Base-by-base conservation (phyloP, 371 early-diverging fungal genomes). In the Paraphysoderma sedebokerense region DNA sequence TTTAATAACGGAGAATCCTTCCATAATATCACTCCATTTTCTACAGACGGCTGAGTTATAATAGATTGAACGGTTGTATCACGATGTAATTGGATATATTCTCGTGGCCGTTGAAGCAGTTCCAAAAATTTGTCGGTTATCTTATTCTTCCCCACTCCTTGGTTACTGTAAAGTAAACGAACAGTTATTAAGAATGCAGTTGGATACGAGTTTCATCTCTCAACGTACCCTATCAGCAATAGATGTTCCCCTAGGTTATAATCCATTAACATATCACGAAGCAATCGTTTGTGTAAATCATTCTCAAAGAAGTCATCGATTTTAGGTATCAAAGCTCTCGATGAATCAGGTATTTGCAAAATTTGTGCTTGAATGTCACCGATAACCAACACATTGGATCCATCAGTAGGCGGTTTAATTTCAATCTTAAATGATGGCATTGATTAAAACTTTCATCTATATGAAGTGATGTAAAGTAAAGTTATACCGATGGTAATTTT, bases 71-170 rank as follows among this genome's bases (percentile, higher is more conserved):
- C 82, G 8, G 87, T 87, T 17, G 80, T 82, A 31, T 87, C 87
- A 23, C 87, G 70, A 60, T 87, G 82, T 15, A 84, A 62, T 50
- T 87, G 87, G 19, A 87, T 82, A 56, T 87, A 87, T 58, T 85
- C 82, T 22, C 87, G 72, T 27, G 85, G 86, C 5, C 78, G 59
- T 20, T 65, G 62, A 33, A 87, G 56, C 5, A 83, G 61, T 51
- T 83, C 76, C 48, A 84, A 70, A 47, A 87, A 78, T 48, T 81
- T 77, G 50, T 86, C 87, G 0, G 76, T 77, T 49, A 81, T 54
- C 50, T 80, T 81, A 66, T 87, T 87, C 58, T 87, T 87, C 30
- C 87, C 87, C 0, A 84, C 85, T 46, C 87, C 87, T 52, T 87
- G 87, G 51, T 85, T 87, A 49, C 79, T 77, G 44, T 76, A 74